Conservation (phyloP, 2,329 filamentous ascomycete genomes). For the Verticillium klebahnii region DNA sequence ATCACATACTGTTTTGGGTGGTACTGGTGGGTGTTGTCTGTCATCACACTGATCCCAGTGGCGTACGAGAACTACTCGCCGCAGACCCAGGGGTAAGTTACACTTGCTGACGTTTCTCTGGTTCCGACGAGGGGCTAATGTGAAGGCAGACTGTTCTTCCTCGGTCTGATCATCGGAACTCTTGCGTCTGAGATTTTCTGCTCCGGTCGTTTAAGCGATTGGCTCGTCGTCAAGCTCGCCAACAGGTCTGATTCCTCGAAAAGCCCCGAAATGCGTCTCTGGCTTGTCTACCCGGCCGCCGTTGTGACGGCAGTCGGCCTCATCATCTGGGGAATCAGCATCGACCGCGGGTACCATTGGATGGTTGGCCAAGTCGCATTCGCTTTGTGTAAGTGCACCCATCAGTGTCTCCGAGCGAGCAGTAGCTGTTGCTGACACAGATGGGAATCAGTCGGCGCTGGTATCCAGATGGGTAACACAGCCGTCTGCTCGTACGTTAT, state of each 20-base stretch:
- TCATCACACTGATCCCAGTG: constrained; percentile 47
- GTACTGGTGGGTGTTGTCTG: constrained; percentile 53
- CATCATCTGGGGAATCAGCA: constrained; percentile 49
- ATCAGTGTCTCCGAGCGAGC: background rate
- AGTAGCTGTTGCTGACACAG: background rate
- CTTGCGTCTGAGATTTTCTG: constrained; percentile 44
- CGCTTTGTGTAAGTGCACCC: constrained; percentile 40
- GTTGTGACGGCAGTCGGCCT: constrained; percentile 42
- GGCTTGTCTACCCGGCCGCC: constrained; percentile 49
- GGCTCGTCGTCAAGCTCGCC: constrained; percentile 39
- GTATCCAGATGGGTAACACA: constrained; percentile 54
- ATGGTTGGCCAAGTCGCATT: constrained; percentile 52
- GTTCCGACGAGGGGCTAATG: background rate
- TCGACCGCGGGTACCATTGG: constrained; percentile 50
- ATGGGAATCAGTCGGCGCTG: constrained; percentile 37
- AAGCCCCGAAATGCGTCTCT: constrained; percentile 50
- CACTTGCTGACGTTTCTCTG: background rate
- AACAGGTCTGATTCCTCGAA: constrained; percentile 35
- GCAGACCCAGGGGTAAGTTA: constrained; percentile 39
- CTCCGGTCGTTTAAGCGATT: constrained; percentile 49
- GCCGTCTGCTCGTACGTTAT: constrained; percentile 47
- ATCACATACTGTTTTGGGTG: constrained; percentile 46
- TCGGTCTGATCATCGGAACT: constrained; percentile 49
- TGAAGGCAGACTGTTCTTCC: constrained; percentile 36
- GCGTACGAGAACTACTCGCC: constrained; percentile 45